These are phyloP conservation scores for Acephala macrosclerotiorum DNA, from an alignment of 2,329 filamentous ascomycete species.

Conservation along the genomic window DNA sequence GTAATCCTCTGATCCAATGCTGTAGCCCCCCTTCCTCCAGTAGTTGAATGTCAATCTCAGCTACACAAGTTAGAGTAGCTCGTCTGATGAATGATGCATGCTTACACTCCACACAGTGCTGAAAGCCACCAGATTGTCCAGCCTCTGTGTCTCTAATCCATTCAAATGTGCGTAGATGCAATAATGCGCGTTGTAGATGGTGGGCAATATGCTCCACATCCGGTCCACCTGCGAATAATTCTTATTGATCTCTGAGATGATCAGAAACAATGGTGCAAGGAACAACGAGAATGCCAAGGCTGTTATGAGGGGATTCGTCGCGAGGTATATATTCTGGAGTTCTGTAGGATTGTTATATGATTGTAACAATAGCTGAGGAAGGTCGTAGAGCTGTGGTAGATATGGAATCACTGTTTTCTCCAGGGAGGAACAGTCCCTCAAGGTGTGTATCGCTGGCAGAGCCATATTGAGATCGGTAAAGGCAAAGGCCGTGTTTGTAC, in stretches of 20 bases:
- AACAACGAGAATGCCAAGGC: constrained; percentile 76
- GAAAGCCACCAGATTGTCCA: constrained; percentile 77
- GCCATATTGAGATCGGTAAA: constrained; percentile 58
- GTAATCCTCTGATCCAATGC: constrained; percentile 91
- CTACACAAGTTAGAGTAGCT: constrained; percentile 50
- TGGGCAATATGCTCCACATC: constrained; percentile 88
- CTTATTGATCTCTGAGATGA: constrained; percentile 83
- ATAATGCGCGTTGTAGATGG: constrained; percentile 86
- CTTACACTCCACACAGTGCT: constrained; percentile 82
- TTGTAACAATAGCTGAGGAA: constrained; percentile 70
- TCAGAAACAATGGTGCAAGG: constrained; percentile 74
- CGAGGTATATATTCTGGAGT: constrained; percentile 76
- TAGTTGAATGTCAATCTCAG: constrained; percentile 92
- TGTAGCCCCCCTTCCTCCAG: constrained; percentile 93
- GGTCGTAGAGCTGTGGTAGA: constrained; percentile 70
- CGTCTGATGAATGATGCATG: constrained; percentile 11
- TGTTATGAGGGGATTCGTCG: constrained; percentile 86
- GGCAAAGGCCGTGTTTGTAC: background rate
- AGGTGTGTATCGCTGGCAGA: constrained; percentile 72
- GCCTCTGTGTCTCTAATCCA: constrained; percentile 71
- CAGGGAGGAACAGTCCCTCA: constrained; percentile 81
- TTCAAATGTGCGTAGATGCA: constrained; percentile 81
- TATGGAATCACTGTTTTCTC: constrained; percentile 78
- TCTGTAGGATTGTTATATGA: constrained; percentile 65
- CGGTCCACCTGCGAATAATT: constrained; percentile 99